Evolutionary conservation across 768 basidiomycete genomes (phyloP).

Genomic region (Boletus pseudo-olivaceus): DNA sequence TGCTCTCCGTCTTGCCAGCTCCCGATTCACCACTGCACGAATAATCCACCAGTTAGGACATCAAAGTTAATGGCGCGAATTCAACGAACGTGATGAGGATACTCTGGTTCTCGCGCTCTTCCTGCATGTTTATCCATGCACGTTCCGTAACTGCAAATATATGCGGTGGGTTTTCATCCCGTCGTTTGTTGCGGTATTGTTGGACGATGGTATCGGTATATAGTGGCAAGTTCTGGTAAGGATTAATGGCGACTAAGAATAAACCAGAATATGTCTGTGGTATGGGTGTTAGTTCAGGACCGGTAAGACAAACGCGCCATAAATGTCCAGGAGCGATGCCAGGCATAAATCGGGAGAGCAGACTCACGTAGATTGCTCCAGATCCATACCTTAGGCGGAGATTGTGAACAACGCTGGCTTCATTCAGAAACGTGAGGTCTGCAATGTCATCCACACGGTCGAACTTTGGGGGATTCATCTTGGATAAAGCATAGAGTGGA

Average conservation of each 20-base stretch:
- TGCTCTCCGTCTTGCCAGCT: slow-evolving; percentile 98
- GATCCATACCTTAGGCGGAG: slow-evolving; percentile 87
- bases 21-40: slow-evolving; percentile 87
- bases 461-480: slow-evolving; percentile 99
- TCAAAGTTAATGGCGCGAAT: not conserved
- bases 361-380: slow-evolving; percentile 86
- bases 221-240: slow-evolving; percentile 87
- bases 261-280: slow-evolving; percentile 88
- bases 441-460: slow-evolving; percentile 98
- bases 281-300: slow-evolving; percentile 12
- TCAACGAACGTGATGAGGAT: slow-evolving; percentile 90
- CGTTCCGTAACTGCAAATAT: slow-evolving; percentile 96
- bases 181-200: slow-evolving; percentile 84
- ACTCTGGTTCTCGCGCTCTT: slow-evolving; percentile 95
- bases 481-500: slow-evolving; percentile 77
- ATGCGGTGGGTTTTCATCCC: slow-evolving; percentile 93
- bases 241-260: slow-evolving; percentile 98
- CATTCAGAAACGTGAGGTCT: slow-evolving; percentile 95
- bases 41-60: slow-evolving; percentile 10
- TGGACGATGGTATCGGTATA: slow-evolving; percentile 87
- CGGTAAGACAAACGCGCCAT: slow-evolving; percentile 1
- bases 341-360: not conserved
- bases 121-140: slow-evolving; percentile 98
- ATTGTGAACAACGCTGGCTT: slow-evolving; percentile 99
- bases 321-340: slow-evolving; percentile 3